Base-by-base conservation (phyloP, 2,329 filamentous ascomycete genomes). In the Mariannaea sp. region DNA sequence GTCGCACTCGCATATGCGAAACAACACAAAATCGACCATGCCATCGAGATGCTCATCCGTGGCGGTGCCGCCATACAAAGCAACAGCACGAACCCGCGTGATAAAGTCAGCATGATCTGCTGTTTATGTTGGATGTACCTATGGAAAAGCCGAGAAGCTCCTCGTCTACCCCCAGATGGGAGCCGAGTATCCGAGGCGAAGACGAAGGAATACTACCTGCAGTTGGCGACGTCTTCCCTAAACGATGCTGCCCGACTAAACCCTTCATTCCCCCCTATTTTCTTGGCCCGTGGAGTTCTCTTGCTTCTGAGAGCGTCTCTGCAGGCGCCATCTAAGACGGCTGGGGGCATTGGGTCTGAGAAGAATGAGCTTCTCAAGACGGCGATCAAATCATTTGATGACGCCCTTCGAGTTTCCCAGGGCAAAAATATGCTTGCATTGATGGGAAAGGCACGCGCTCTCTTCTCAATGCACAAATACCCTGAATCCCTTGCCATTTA, bases 221-320 rank as follows among this genome's bases (percentile, higher is more conserved):
- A 95, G 69, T 82, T 88, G 44, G 93, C 93, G n/a, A 97, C 93
- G 2, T 84, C 86, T 39, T 92, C 89, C 1, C 81, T 99, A 57
- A 99, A 99, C 73, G 94, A 97, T 66, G 93, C 94, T n/a, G 90
- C 90, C 16, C 87, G 92, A 55, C 88, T 97, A 68, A 97, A 94
- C 70, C 93, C 94, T 8, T 88, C 90, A 0, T 97, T 95, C 61
- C 89, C 92, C 5, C 92, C 94, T 29, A 83, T 97, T 1, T 95
- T 92, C 68, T 83, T 99, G 43, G 93, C 93, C 16, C 88, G 93
- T 38, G 94, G 94, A 49, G 92, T 97, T 27, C 80, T 97, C 36
- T 88, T 90, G 54, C 85, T 99, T 7, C 82, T 99, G 17, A 88
- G 90, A 66, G 91, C 95, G 24, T 96, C 94, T 0, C 77, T 95